Evolutionary conservation across 352 stramenopile species (phyloP), one percentile per base, ranked within the genome.

Genomic region (Globisporangium yorkense): DNA sequence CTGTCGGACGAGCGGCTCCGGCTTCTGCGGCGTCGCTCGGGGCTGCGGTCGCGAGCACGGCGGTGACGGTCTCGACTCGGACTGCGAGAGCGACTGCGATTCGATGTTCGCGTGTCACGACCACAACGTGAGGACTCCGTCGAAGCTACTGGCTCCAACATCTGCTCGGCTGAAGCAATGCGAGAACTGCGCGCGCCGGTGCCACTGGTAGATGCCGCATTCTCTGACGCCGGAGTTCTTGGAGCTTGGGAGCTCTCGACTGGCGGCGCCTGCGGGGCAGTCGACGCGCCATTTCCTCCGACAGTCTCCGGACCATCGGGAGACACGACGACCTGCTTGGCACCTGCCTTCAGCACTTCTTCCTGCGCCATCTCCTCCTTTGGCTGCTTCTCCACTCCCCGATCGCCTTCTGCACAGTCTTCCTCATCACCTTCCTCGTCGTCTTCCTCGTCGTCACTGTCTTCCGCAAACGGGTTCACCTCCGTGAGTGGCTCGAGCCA

Each of bases 401-500:
- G 50, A 16, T 31, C 33, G 9, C n/a, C 5, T 27, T 21, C 45
- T 24, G 24, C 24, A 27, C 24, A 27, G 24, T 27, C 24, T 27
- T 27, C 24, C 24, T 61, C 15, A 37, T 13, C 40, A 44, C 2
- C 18, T 1, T 51, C 47, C 18, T 50, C 40, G 9, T 61, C 48
- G 3, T 24, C 57, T 1, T 41, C 41, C 1, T 46, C 60, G 43
- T 79, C 51, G 3, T 63, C 65, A 18, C 71, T 50, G 45, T 89
- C 75, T 37, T 91, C 71, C 4, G 65, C 75, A 53, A 91, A 93
- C 16, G 80, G 80, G 57, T 93, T 77, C 5, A 74, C 63, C 16
- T 82, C 73, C 0, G 84, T 93, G 2, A 94, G 68, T 8, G 84
- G 76, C 24, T 94, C 76, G 2, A 94, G 56, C 84, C 84, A 94